phyloP scores from a whole-genome alignment of 2,329 filamentous ascomycete species.

The Nemania sp. region DNA sequence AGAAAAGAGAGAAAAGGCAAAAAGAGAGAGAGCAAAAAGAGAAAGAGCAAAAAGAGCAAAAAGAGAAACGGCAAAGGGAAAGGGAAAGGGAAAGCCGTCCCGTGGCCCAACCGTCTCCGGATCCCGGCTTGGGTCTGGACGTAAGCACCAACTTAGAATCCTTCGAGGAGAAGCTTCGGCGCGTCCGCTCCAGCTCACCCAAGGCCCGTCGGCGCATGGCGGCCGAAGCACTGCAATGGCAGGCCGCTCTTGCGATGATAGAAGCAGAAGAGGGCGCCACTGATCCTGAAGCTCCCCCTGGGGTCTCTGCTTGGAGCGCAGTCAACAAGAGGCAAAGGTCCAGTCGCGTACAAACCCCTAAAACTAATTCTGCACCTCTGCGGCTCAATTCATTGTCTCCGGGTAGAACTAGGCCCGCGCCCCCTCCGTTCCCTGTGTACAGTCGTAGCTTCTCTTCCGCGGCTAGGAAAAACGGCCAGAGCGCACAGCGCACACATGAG shows the following conservation, averaged over 20 bases:
- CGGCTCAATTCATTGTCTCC: no score
- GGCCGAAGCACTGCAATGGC: slow-evolving; percentile 36
- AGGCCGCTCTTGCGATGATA: slow-evolving; percentile 36
- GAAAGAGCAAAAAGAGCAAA: no score
- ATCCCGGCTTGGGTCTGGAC: neutral
- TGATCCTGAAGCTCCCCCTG: neutral
- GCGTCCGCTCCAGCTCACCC: slow-evolving; percentile 31
- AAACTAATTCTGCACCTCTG: no score
- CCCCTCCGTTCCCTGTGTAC: no score
- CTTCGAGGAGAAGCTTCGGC: slow-evolving; percentile 34
- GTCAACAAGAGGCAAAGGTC: no score
- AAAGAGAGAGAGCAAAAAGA: neutral
- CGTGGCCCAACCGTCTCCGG: slow-evolving; percentile 1
- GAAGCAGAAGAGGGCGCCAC: slow-evolving; percentile 31
- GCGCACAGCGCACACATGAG: slow-evolving; percentile 18
- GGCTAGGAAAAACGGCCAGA: slow-evolving; percentile 11
- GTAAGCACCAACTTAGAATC: slow-evolving; percentile 19
- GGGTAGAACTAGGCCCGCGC: no score
- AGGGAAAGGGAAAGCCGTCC: neutral
- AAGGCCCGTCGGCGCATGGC: slow-evolving; percentile 32
- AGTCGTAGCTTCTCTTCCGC: no score
- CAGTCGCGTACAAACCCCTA: no score
- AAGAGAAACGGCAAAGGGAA: no score
- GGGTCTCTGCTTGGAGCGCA: no score
- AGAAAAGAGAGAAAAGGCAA: neutral